Base-by-base conservation (phyloP, 2,329 filamentous ascomycete genomes). In the Epichloe elymi region DNA sequence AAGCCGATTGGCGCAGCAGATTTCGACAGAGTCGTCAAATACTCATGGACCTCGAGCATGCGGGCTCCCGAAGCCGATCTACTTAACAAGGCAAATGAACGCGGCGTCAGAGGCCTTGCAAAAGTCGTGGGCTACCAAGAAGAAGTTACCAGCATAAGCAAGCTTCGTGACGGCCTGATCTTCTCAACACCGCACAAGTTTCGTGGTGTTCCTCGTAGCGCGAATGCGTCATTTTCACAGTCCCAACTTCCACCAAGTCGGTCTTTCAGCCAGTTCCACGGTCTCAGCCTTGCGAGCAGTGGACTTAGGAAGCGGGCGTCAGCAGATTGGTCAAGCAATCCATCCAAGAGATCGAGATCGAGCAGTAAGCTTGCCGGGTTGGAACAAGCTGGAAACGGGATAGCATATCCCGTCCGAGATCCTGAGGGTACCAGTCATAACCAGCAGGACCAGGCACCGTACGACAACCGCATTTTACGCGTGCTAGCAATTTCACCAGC, bases 401-500 rank as follows among this genome's bases (percentile, higher is more conserved):
- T 26, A 6, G 40, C n/a, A 3, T 48, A 26, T 30, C 46, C 36
- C 12, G 49, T 47, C 12, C 23, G 42, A 47, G 48, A 50, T 30
- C 48, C 48, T n/a, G 14, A 46, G 38, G 19, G 48, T 44, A 50
- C 48, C 11, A 50, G 48, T 14, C 48, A 46, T 43, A 23, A 39
- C 12, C 20, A 50, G 41, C 41, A 39, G 38, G 40, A 46, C 17
- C 30, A 50, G n/a, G 3, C 20, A 44, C 48, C 42, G 14, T 50
- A 46, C 35, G 42, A 44, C n/a, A 46, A 50, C 23, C 48, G 44
- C 10, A 54, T 54, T 26, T 52, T 52, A 38, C 48, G 49, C 50
- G 47, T 51, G 12, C 43, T 52, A 30, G 50, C 47, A 19, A 33
- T 55, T 51, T 51, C 53, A 26, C 53, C 51, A 20, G 48, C 45